Conservation (phyloP, 805 yeast species). For the Barnettozyma sp. region DNA sequence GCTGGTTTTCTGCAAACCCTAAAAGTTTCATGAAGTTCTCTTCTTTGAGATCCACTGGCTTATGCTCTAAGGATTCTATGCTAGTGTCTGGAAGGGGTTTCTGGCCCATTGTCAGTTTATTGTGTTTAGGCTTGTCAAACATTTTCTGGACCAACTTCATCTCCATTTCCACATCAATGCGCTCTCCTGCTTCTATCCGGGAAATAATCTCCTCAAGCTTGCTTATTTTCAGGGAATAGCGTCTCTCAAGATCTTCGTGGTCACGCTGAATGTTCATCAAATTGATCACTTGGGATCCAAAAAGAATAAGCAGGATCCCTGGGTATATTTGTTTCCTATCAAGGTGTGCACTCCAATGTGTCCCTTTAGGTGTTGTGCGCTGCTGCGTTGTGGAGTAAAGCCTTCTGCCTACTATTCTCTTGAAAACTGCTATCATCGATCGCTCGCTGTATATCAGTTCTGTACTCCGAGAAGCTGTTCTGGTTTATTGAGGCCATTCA, state of each 20-base stretch:
- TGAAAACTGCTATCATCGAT: too few relatives aligned
- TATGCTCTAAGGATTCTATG: too few relatives aligned
- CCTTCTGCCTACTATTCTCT: background rate
- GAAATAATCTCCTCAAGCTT: constrained; percentile 34
- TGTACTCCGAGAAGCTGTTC: too few relatives aligned
- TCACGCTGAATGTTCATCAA: constrained; percentile 37
- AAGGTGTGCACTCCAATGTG: constrained; percentile 17
- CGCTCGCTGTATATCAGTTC: too few relatives aligned
- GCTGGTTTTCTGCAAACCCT: constrained; percentile 10
- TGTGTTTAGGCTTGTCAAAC: constrained; percentile 18
- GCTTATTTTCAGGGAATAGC: constrained; percentile 31
- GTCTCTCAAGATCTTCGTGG: constrained; percentile 33
- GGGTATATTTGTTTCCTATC: constrained; percentile 34
- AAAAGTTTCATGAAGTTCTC: constrained; percentile 15
- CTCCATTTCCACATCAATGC: constrained; percentile 36
- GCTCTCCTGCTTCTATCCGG: constrained; percentile 31
- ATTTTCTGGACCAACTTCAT: constrained; percentile 31
- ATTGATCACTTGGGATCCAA: constrained; percentile 42
- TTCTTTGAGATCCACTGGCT: constrained; percentile 14
- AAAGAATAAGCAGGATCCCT: constrained; percentile 34
- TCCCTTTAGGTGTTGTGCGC: background rate
- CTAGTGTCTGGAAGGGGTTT: constrained; percentile 17
- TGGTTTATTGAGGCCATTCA: too few relatives aligned
- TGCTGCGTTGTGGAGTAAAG: background rate
- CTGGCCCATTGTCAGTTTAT: constrained; percentile 8